These are phyloP conservation scores for Royoungia palumana DNA, from an alignment of 768 basidiomycete genomes.

Conservation along the genomic window DNA sequence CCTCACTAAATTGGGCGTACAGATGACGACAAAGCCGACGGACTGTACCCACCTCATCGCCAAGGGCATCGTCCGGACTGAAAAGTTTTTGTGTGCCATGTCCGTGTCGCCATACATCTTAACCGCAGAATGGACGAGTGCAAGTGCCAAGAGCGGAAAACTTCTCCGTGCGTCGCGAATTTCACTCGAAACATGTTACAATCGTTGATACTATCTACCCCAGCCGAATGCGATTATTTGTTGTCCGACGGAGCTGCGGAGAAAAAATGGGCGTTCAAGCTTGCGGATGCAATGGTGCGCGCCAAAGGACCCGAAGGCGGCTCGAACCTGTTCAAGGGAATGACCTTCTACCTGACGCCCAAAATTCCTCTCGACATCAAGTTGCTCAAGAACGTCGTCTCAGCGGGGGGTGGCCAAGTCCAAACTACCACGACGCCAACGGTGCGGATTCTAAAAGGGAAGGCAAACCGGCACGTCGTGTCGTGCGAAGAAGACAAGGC, in stretches of 20 bases:
- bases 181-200: neutral
- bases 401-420: slow-evolving; percentile 71
- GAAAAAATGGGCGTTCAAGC: slow-evolving; percentile 60
- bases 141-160: slow-evolving; percentile 50
- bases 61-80: slow-evolving; percentile 69
- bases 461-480: slow-evolving; percentile 54
- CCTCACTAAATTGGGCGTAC: slow-evolving; percentile 63
- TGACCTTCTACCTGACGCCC: slow-evolving; percentile 73
- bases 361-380: slow-evolving; percentile 57
- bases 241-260: slow-evolving; percentile 64
- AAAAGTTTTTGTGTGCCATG: slow-evolving; percentile 83
- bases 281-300: slow-evolving; percentile 56
- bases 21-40: slow-evolving; percentile 51
- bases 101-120: slow-evolving; percentile 60
- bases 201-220: neutral
- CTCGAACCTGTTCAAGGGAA: slow-evolving; percentile 53
- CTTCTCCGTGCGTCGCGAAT: slow-evolving; percentile 56
- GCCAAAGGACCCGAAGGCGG: slow-evolving; percentile 48
- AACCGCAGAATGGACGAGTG: slow-evolving; percentile 63
- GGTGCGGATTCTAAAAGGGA: slow-evolving; percentile 48
- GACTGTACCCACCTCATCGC: slow-evolving; percentile 83
- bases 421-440: slow-evolving; percentile 48
- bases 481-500: slow-evolving; percentile 61
- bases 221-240: slow-evolving; percentile 63
- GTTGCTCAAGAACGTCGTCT: slow-evolving; percentile 66